Percentiles rank a stretch among this genome's conserved stretches.
Conservation (phyloP, 768 basidiomycete genomes). For the Floccularia luteovirens region DNA sequence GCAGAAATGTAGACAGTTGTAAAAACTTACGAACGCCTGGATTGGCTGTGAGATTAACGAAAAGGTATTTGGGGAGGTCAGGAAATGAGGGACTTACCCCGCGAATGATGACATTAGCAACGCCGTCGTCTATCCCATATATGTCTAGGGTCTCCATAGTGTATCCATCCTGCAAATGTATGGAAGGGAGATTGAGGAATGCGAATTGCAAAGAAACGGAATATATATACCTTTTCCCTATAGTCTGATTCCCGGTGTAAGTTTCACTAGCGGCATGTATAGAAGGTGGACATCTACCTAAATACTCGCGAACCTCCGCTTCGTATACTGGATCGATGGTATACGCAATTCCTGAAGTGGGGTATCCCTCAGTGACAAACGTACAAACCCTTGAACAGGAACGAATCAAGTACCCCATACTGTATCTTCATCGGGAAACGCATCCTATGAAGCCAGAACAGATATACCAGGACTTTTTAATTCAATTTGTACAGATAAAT, state of each 20-base stretch:
- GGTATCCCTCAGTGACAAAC: background rate
- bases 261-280: background rate
- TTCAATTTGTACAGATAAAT: background rate
- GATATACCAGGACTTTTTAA: background rate
- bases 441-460: conserved; percentile 34
- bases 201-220: background rate
- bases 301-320: conserved; percentile 71
- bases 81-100: conserved; percentile 27
- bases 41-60: conserved; percentile 6
- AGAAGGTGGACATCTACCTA: conserved; percentile 48
- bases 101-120: conserved; percentile 48
- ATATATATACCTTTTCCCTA: conserved; percentile 62
- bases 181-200: background rate
- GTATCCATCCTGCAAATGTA: conserved; percentile 71
- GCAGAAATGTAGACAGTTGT: background rate
- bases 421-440: conserved; percentile 63
- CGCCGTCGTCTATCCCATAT: conserved; percentile 45
- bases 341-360: conserved; percentile 63
- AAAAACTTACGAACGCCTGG: conserved; percentile 43
- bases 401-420: conserved; percentile 66
- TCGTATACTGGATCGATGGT: conserved; percentile 76
- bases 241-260: conserved; percentile 43
- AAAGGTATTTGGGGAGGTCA: background rate
- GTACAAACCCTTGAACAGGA: background rate
- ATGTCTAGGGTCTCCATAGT: conserved; percentile 75